These are phyloP conservation scores for Gracilaria vermiculophylla DNA, from an alignment of 23 red algal genomes.

Conservation along the genomic window DNA sequence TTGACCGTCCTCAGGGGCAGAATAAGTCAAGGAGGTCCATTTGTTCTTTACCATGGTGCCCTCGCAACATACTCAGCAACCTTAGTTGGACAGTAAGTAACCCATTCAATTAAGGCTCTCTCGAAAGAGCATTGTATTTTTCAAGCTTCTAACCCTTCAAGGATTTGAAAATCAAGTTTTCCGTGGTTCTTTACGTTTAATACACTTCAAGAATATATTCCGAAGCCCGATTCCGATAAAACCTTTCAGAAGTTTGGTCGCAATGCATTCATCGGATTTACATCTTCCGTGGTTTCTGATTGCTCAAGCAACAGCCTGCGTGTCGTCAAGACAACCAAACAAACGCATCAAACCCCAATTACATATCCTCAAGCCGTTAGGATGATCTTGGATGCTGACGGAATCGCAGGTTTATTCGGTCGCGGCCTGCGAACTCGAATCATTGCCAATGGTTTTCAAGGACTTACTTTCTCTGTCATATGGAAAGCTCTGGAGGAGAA, in stretches of 20 bases:
- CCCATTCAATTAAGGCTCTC: background rate
- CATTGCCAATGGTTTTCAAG: conserved; percentile 79
- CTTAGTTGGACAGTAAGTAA: conserved; percentile 64
- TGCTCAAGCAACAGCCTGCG: conserved; percentile 69
- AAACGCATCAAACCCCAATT: conserved; percentile 60
- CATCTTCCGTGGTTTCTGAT: conserved; percentile 70
- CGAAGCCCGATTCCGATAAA: conserved; percentile 51
- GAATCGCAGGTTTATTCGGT: conserved; percentile 59
- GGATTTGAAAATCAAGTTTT: conserved; percentile 7
- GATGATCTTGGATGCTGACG: conserved; percentile 58
- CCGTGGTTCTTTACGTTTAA: conserved; percentile 75
- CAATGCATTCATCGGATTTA: conserved; percentile 72
- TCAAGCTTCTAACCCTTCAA: background rate
- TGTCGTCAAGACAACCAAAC: conserved; percentile 70
- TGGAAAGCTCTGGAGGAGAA: conserved; percentile 75
- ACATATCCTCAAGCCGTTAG: conserved; percentile 45
- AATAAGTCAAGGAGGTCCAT: conserved; percentile 34
- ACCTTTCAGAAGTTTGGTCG: conserved; percentile 71
- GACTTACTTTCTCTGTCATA: conserved; percentile 71
- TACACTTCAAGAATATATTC: conserved; percentile 58
- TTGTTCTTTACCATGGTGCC: conserved; percentile 70
- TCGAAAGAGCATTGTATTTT: background rate
- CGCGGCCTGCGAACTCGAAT: conserved; percentile 69
- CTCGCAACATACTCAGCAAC: conserved; percentile 62
- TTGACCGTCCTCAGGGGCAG: conserved; percentile 36